phyloP scores from a whole-genome alignment of 139 green algal genomes.

The Picochlorum sp. region DNA sequence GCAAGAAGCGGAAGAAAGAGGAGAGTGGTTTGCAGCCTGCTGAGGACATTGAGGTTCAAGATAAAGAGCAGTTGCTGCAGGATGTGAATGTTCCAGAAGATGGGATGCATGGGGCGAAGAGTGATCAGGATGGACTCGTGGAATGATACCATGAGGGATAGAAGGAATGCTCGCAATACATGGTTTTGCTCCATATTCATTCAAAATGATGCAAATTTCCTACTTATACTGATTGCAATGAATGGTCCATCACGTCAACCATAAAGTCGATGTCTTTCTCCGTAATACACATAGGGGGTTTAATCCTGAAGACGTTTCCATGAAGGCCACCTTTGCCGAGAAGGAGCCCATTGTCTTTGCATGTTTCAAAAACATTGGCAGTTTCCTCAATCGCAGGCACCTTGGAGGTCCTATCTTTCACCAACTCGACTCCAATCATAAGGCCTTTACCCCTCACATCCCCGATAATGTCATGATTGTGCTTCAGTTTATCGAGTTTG shows the following conservation, averaged over 20 bases:
- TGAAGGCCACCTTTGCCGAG: constrained; percentile 89
- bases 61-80: neutral
- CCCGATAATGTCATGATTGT: constrained; percentile 81
- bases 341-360: constrained; percentile 87
- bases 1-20: constrained; percentile 16
- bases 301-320: constrained; percentile 97
- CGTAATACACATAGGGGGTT: constrained; percentile 96
- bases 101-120: neutral
- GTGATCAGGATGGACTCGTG: neutral
- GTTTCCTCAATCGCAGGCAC: constrained; percentile 69
- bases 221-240: constrained; percentile 40
- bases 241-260: constrained; percentile 65
- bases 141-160: neutral
- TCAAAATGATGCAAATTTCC: neutral
- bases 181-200: neutral
- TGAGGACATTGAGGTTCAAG: neutral
- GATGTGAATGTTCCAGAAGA: neutral
- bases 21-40: constrained; percentile 11
- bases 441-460: constrained; percentile 84
- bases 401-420: constrained; percentile 84
- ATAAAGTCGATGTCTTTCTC: constrained; percentile 77
- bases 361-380: constrained; percentile 67
- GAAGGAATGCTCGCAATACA: no score
- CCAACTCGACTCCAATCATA: constrained; percentile 94
- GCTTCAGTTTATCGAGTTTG: constrained; percentile 39